Evolutionary conservation across 805 yeast species (phyloP).

Genomic region (Isabelozyma heimii): DNA sequence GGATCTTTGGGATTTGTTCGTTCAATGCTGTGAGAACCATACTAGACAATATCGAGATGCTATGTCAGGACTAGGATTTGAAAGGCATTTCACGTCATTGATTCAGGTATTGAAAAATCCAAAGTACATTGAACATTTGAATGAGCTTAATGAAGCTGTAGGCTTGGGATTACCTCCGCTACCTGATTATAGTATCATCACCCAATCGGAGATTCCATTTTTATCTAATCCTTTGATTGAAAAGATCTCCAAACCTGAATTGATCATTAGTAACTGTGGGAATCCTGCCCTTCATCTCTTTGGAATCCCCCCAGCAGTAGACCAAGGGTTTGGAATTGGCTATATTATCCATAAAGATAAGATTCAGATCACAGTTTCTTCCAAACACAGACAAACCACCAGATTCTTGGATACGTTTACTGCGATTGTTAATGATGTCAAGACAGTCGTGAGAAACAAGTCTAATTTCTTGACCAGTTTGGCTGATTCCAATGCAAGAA

Average conservation of each 20-base stretch:
- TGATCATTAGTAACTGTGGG: conserved; percentile 80
- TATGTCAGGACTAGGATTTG: conserved; percentile 65
- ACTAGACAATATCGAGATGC: conserved; percentile 47
- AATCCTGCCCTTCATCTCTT: conserved; percentile 82
- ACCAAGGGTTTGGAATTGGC: conserved; percentile 92
- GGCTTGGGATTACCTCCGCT: conserved; percentile 29
- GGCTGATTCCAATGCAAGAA: conserved; percentile 30
- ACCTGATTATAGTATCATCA: conserved; percentile 13
- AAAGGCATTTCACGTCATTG: conserved; percentile 66
- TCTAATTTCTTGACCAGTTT: conserved; percentile 22
- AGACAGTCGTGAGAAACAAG: conserved; percentile 42
- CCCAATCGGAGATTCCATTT: conserved; percentile 22
- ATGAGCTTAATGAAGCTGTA: conserved; percentile 31
- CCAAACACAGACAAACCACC: conserved; percentile 84
- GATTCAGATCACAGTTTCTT: conserved; percentile 76
- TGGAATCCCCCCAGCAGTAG: conserved; percentile 89
- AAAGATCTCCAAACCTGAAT: conserved; percentile 32
- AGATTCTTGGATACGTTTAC: conserved; percentile 70
- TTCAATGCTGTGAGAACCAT: conserved; percentile 53
- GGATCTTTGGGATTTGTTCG: conserved; percentile 50
- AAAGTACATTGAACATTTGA: conserved; percentile 32
- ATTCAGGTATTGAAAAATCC: conserved; percentile 53
- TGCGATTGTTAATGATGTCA: conserved; percentile 59
- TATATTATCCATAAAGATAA: conserved; percentile 81
- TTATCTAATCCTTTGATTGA: conserved; percentile 33